Conservation (phyloP, 1,284 basidiomycete genomes). For the Psilocybe mexicana region DNA sequence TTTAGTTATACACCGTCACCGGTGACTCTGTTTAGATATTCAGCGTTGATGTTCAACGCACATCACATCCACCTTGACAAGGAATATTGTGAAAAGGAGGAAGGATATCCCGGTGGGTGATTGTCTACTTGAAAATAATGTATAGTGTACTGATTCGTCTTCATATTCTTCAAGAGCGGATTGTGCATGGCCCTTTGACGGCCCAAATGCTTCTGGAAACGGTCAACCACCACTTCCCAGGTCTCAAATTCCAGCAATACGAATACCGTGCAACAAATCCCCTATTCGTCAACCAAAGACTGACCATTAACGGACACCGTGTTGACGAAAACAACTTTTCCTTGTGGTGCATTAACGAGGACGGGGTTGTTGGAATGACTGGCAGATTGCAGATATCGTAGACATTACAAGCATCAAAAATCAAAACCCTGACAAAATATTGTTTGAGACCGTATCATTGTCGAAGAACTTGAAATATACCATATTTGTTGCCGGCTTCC, state of each 20-base stretch:
- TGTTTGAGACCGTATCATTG: background rate
- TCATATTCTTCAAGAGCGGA: slow-evolving; percentile 50
- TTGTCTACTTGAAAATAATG: background rate
- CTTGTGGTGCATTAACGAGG: slow-evolving; percentile 57
- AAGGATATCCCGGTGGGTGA: slow-evolving; percentile 71
- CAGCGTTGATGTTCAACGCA: slow-evolving; percentile 79
- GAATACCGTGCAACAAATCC: slow-evolving; percentile 79
- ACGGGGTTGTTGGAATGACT: slow-evolving; percentile 73
- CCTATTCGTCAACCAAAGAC: slow-evolving; percentile 61
- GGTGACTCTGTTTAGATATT: slow-evolving; percentile 81
- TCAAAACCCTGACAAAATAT: slow-evolving; percentile 25
- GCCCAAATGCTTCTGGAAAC: slow-evolving; percentile 76
- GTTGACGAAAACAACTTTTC: slow-evolving; percentile 37
- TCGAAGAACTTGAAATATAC: slow-evolving; percentile 37
- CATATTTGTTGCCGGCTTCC: slow-evolving; percentile 86
- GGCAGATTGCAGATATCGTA: slow-evolving; percentile 38
- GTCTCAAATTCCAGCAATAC: slow-evolving; percentile 49
- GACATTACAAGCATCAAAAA: background rate
- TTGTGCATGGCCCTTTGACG: slow-evolving; percentile 82
- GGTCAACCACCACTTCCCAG: slow-evolving; percentile 47
- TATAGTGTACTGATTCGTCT: background rate
- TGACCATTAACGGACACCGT: slow-evolving; percentile 57
- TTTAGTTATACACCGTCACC: slow-evolving; percentile 67
- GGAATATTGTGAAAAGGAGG: slow-evolving; percentile 63
- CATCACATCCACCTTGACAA: slow-evolving; percentile 76